These are phyloP conservation scores for Cystobasidiopsis lactophilus DNA, from an alignment of 768 basidiomycete species.

Conservation along the genomic window DNA sequence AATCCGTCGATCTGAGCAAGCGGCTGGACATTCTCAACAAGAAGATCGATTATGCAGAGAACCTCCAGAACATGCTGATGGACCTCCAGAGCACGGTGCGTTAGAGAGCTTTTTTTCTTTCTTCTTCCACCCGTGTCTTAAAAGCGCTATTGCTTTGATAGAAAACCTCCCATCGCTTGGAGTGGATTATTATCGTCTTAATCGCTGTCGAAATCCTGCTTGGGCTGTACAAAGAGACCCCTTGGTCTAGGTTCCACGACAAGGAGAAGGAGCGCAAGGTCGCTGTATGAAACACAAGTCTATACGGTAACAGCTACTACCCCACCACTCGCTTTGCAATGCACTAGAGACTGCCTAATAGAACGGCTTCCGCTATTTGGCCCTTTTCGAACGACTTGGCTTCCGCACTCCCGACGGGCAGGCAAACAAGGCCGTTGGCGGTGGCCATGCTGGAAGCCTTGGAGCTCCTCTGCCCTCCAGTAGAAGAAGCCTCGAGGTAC, in stretches of 20 bases:
- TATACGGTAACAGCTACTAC: too few relatives aligned
- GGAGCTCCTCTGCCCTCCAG: conserved; percentile 69
- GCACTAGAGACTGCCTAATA: too few relatives aligned
- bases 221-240: too few relatives aligned
- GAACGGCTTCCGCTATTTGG: not conserved
- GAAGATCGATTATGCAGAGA: conserved; percentile 26
- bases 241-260: too few relatives aligned
- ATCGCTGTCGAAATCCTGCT: conserved; percentile 88
- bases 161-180: conserved; percentile 82
- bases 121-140: not conserved
- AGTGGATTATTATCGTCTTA: conserved; percentile 78
- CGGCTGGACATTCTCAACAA: conserved; percentile 32
- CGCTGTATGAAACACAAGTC: too few relatives aligned
- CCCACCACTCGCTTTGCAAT: too few relatives aligned
- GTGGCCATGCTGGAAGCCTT: conserved; percentile 55
- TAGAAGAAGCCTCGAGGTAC: conserved; percentile 38
- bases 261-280: too few relatives aligned
- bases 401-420: conserved; percentile 37
- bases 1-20: conserved; percentile 64
- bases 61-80: conserved; percentile 69
- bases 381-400: too few relatives aligned
- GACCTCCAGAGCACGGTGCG: conserved; percentile 76
- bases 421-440: conserved; percentile 53
- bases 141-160: not conserved
- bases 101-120: conserved; percentile 29